phyloP scores from a whole-genome alignment of 768 basidiomycete species.

The Rhizopogon roseolus region DNA sequence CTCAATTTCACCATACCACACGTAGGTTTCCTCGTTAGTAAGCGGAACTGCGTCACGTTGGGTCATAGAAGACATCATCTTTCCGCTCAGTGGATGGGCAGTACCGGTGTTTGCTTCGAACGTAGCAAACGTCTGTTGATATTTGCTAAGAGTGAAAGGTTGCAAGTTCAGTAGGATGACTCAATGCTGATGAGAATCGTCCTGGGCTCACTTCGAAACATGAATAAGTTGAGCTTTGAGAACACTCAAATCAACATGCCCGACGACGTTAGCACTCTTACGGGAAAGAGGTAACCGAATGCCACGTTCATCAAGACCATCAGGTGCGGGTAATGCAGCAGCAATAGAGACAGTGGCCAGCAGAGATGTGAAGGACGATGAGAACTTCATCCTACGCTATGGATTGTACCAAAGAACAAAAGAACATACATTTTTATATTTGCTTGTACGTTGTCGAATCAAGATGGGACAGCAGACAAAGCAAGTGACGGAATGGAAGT shows the following conservation, averaged over 20 bases:
- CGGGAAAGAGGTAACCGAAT: background rate
- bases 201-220: background rate
- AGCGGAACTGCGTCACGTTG: slow-evolving; percentile 14
- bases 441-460: no score
- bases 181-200: background rate
- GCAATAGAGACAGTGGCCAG: background rate
- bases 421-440: no score
- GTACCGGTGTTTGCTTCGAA: slow-evolving; percentile 54
- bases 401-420: no score
- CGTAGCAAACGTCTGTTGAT: slow-evolving; percentile 9
- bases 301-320: background rate
- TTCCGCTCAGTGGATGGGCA: slow-evolving; percentile 28
- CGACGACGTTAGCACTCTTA: background rate
- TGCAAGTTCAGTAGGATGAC: background rate
- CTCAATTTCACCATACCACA: slow-evolving; percentile 12
- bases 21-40: slow-evolving; percentile 18
- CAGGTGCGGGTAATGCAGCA: background rate
- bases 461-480: no score
- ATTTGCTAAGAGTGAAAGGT: background rate
- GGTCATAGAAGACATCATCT: background rate
- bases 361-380: background rate
- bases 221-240: background rate
- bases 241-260: background rate
- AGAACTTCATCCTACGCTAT: background rate
- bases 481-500: no score